Base-by-base conservation (phyloP, 139 green algal genomes). In the Tetradesmus lagerheimii region DNA sequence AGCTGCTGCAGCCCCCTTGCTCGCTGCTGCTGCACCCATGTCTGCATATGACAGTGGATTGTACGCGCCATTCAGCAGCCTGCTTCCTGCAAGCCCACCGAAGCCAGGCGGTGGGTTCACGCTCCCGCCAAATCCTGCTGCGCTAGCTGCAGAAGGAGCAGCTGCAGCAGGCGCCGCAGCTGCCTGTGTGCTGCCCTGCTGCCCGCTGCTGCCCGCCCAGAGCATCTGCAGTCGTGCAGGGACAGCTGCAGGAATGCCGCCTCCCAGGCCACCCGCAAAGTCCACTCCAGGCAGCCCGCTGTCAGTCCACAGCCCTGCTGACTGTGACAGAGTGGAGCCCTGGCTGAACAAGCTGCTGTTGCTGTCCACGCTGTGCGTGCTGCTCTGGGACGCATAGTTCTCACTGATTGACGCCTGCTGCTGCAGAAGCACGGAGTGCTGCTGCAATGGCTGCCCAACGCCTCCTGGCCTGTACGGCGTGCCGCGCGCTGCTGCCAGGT, bases 301-400 rank as follows among this genome's bases (percentile, higher is more conserved):
- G 31, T 91, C 87, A 23, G 57, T 87, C 87, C 87, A 91, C 18
- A 91, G 15, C 12, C 43, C 45, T 18, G 45, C 45, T 35, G 86
- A 84, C 38, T 90, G 86, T 1, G 57, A 77, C 35, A 90, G 23
- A 4, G 34, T 37, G 5, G 76, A 86, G 43, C 76, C 77, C 31
- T 90, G 86, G 53, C 86, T 90, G 71, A 86, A 79, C 75, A 90
- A 41, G 86, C 86, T 90, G 76, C 76, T 75, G 71, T 67, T 84
- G 76, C 86, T 90, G 86, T 90, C 86, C 27, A 85, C 86, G n/a
- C 86, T 90, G 50, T 75, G 86, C 74, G 86, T 85, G 76, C 86
- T 90, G 75, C 86, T 76, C 34, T 85, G 75, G 14, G 74, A 50
- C 16, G 86, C n/a, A 37, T 89, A 74, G 9, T 89, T 74, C 38